A percentile compares a stretch with the other conserved stretches of the same genome.
Conservation (phyloP, 768 basidiomycete genomes). For the Boletus vinaceobasis region DNA sequence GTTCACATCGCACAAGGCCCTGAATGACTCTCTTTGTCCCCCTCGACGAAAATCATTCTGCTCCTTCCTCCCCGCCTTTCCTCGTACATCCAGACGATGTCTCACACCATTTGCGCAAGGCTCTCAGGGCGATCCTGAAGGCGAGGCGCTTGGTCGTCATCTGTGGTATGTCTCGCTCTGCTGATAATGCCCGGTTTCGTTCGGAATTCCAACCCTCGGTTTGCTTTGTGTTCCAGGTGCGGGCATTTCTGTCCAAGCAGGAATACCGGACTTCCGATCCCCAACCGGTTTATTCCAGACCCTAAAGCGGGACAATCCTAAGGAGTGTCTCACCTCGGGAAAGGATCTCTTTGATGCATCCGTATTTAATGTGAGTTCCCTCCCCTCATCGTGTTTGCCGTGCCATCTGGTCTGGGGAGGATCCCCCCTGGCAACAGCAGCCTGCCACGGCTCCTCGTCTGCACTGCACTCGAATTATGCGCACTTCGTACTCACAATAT, state of each 20-base stretch:
- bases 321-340: constrained; percentile 65
- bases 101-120: constrained; percentile 46
- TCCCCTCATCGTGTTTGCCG: not conserved
- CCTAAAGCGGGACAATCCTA: constrained; percentile 74
- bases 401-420: constrained; percentile 3
- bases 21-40: constrained; percentile 66
- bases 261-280: constrained; percentile 89
- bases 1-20: constrained; percentile 27
- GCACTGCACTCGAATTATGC: not conserved
- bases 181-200: constrained; percentile 10
- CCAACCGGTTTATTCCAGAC: constrained; percentile 75
- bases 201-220: not conserved
- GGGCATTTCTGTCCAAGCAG: constrained; percentile 82
- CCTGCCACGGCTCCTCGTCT: not conserved
- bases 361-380: constrained; percentile 69
- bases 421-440: not conserved
- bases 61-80: constrained; percentile 55
- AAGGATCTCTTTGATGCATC: constrained; percentile 91
- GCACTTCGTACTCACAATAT: constrained; percentile 18
- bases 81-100: constrained; percentile 47
- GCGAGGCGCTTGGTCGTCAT: constrained; percentile 84
- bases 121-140: constrained; percentile 67
- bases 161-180: constrained; percentile 56
- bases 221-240: constrained; percentile 51
- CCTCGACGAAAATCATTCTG: constrained; percentile 45